A percentile compares a stretch with the other conserved stretches of the same genome.
phyloP scores from a whole-genome alignment of 2,329 filamentous ascomycete genomes.

The Thielaviopsis punctulata region DNA sequence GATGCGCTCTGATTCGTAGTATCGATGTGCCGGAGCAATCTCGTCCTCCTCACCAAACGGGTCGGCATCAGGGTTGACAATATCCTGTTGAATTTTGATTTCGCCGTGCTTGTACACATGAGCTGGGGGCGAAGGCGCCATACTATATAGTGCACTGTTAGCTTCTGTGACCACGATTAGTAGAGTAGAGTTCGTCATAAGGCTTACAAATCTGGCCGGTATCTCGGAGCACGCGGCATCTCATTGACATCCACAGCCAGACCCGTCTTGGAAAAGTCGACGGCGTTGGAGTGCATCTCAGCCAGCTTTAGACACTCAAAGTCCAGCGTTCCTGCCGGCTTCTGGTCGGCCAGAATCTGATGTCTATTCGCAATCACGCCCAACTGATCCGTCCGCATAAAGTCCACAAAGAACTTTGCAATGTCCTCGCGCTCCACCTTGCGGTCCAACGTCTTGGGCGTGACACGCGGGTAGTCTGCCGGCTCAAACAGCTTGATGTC shows the following conservation, averaged over 20 bases:
- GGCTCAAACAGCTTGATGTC: conserved; percentile 22
- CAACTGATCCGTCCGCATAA: conserved; percentile 51
- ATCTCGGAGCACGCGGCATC: conserved; percentile 24
- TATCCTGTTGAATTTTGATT: conserved; percentile 20
- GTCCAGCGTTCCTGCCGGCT: conserved; percentile 31
- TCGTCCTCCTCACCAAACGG: conserved; percentile 21
- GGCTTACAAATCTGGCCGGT: conserved; percentile 39
- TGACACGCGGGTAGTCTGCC: conserved; percentile 50
- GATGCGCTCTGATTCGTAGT: conserved; percentile 50
- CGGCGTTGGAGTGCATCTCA: conserved; percentile 49
- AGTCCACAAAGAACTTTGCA: conserved; percentile 63
- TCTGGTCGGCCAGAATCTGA: conserved; percentile 45
- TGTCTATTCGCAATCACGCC: conserved; percentile 49
- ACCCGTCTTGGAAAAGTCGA: conserved; percentile 64
- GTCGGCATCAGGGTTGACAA: conserved; percentile 15
- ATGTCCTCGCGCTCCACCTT: conserved; percentile 48
- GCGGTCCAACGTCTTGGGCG: conserved; percentile 41
- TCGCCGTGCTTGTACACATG: conserved; percentile 28
- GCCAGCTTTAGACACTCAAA: conserved; percentile 37
- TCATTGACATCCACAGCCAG: conserved; percentile 32
- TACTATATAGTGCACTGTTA: conserved; percentile 18
- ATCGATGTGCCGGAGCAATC: conserved; percentile 32
- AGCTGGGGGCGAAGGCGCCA: conserved; percentile 29
- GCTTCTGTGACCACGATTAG: background rate
- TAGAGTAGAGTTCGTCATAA: background rate